Base-by-base conservation (phyloP, 129 eudicot genomes). In the Chrysanthemum lavandulifolium region DNA sequence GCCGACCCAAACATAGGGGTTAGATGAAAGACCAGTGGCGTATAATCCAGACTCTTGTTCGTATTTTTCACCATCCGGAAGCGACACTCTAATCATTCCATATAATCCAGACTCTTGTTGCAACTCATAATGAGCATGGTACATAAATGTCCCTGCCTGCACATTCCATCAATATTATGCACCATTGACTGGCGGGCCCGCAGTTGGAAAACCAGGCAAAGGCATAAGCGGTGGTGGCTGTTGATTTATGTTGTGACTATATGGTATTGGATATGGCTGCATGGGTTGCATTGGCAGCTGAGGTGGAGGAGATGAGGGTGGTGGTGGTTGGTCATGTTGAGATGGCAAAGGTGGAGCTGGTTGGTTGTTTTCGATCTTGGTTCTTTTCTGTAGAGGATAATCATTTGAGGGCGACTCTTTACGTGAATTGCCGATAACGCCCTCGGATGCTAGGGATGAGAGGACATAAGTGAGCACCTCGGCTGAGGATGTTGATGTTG, bases 401-500 rank as follows among this genome's bases (percentile, higher is more conserved):
- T 91, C 89, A 45, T 78, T 86, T 10, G 69, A 69, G 0, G 87
- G 66, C 12, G 90, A 65, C 48, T 86, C 92, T 25, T 82, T 84
- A 12, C 52, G 29, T 21, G 86, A 25, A 67, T 77, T 95, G 14
- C 83, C 68, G 6, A 88, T 79, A 0, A 84, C 83, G 18, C 96
- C 89, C 79, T 87, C 99, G 4, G 96, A 89, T 0, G 96, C 97
- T 23, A 95, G 73, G 52, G 99, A 91, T 4, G 97, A 88, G 78
- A 95, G n/a, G n/a, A n/a, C n/a, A n/a, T n/a, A n/a, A n/a, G n/a
- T n/a, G n/a, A n/a, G n/a, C n/a, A n/a, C n/a, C n/a, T n/a, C n/a
- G n/a, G n/a, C n/a, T n/a, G n/a, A n/a, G n/a, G n/a, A n/a, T n/a
- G n/a, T n/a, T n/a, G n/a, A n/a, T n/a, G n/a, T n/a, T n/a, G n/a